A percentile compares a stretch with the other conserved stretches of the same genome.
phyloP scores from a whole-genome alignment of 208 protist genomes.

The Polymyxa betae region DNA sequence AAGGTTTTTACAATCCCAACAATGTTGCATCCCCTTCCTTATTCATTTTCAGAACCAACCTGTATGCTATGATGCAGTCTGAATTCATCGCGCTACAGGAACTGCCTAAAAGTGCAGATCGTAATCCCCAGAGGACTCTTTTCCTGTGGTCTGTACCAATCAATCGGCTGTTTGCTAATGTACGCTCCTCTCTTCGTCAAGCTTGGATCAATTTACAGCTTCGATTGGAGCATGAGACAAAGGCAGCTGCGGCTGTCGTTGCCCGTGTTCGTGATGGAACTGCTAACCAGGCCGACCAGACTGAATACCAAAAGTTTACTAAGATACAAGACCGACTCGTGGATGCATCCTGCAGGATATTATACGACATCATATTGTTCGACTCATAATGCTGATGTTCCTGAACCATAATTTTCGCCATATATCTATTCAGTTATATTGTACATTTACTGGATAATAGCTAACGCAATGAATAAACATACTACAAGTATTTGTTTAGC shows the following conservation, averaged over 20 bases:
- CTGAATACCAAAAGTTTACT: not conserved
- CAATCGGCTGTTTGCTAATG: conserved; percentile 22
- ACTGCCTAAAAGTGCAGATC: conserved; percentile 8
- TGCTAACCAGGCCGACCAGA: not conserved
- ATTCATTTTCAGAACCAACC: too few relatives aligned
- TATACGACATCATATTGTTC: not conserved
- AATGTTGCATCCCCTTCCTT: too few relatives aligned
- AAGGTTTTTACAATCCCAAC: too few relatives aligned
- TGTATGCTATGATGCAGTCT: not conserved
- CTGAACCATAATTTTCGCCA: too few relatives aligned
- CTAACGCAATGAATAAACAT: too few relatives aligned
- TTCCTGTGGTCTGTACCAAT: conserved; percentile 21
- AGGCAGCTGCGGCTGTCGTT: not conserved
- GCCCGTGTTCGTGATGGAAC: not conserved
- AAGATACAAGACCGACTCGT: not conserved
- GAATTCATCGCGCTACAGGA: conserved; percentile 29
- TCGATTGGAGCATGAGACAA: not conserved
- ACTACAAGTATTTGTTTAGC: too few relatives aligned
- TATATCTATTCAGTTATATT: too few relatives aligned
- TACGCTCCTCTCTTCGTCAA: not conserved
- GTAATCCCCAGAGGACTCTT: conserved; percentile 32
- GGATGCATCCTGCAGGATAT: not conserved
- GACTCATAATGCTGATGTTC: not conserved
- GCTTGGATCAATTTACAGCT: conserved; percentile 38
- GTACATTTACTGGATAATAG: too few relatives aligned